Conservation (phyloP, 345 rosid species). For the Eucalyptus tenuipes region DNA sequence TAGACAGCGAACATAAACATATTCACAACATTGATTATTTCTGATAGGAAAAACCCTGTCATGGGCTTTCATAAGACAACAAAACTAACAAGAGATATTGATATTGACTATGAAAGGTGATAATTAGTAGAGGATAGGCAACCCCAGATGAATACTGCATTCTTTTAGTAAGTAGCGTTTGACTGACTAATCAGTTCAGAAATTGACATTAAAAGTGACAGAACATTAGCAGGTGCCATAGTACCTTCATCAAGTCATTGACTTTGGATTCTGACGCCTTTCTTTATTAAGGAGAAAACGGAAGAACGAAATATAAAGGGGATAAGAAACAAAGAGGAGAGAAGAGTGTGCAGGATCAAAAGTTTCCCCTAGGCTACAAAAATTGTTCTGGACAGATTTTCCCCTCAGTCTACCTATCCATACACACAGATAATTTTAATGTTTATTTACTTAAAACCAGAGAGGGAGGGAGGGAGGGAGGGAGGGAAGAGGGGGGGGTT, state of each 20-base stretch:
- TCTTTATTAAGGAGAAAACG: background rate
- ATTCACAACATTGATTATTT: background rate
- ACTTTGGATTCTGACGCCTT: background rate
- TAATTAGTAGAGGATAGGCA: background rate
- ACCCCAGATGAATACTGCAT: background rate
- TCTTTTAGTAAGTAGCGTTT: background rate
- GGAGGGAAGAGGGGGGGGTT: no score
- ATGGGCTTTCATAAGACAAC: background rate
- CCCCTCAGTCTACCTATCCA: background rate
- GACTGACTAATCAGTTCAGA: background rate
- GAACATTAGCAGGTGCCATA: background rate
- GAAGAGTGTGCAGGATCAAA: background rate
- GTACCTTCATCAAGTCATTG: background rate
- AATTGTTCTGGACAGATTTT: background rate
- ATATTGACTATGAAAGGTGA: background rate
- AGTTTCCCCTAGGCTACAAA: background rate
- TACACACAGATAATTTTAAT: background rate
- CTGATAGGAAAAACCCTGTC: background rate
- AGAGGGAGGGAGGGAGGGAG: background rate
- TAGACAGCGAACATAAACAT: background rate
- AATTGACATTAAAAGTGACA: background rate
- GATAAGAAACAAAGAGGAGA: background rate
- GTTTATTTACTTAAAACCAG: background rate
- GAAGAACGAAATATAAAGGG: background rate
- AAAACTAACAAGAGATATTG: background rate